A percentile compares a stretch with the other conserved stretches of the same genome.
Conservation (phyloP, 257 asterid genomes). For the Jacaranda copaia region DNA sequence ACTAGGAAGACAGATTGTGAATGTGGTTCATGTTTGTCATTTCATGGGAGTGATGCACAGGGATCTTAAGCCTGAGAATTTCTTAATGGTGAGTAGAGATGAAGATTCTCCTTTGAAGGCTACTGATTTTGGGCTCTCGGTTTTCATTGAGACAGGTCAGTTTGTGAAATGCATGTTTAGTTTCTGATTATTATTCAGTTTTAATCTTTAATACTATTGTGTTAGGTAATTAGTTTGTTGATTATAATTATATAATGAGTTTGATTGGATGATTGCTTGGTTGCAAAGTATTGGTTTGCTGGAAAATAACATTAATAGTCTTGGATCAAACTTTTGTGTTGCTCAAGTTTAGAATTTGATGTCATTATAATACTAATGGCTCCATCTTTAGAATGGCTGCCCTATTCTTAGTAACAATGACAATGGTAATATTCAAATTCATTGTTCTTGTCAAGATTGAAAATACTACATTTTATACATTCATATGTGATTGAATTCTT, state of each 20-base stretch:
- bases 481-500: too few species aligned
- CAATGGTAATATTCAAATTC: too few species aligned
- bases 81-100: constrained; percentile 58
- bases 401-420: not conserved
- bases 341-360: constrained; percentile 29
- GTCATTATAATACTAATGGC: not conserved
- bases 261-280: too few species aligned
- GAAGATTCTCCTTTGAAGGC: constrained; percentile 61
- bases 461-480: too few species aligned
- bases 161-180: not conserved
- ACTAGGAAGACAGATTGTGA: constrained; percentile 69
- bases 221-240: not conserved
- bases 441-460: too few species aligned
- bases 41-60: constrained; percentile 83
- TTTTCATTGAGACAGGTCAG: constrained; percentile 71
- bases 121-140: constrained; percentile 74
- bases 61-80: constrained; percentile 76
- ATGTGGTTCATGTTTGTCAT: constrained; percentile 75
- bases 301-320: not conserved
- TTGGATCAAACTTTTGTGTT: constrained; percentile 26
- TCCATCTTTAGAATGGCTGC: constrained; percentile 10
- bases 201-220: not conserved
- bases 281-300: too few species aligned
- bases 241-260: too few species aligned
- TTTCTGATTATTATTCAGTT: not conserved